phyloP scores from a whole-genome alignment of 805 yeast species.

The Kazachstania kunashirensis region DNA sequence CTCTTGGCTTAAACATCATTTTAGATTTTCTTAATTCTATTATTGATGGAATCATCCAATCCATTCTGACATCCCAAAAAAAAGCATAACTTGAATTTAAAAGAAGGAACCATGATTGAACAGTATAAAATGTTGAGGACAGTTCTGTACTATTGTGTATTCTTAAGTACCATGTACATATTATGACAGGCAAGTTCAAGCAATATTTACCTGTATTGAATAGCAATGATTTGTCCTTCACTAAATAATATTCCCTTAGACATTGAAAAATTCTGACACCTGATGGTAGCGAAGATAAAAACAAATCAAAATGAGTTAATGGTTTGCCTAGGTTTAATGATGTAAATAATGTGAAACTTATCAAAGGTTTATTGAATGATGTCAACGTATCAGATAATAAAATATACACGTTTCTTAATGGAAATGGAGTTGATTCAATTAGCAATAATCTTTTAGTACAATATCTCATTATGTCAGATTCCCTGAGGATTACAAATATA shows the following conservation, averaged over 20 bases:
- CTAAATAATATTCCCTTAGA: slow-evolving; percentile 47
- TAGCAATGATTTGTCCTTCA: slow-evolving; percentile 43
- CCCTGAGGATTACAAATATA: slow-evolving; percentile 15
- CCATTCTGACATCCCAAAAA: slow-evolving; percentile 82
- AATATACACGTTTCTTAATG: slow-evolving; percentile 48
- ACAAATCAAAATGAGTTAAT: slow-evolving; percentile 17
- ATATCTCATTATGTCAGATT: slow-evolving; percentile 35
- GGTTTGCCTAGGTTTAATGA: slow-evolving; percentile 33
- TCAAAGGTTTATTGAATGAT: slow-evolving; percentile 66
- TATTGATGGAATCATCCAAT: slow-evolving; percentile 70
- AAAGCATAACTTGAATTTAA: slow-evolving; percentile 71
- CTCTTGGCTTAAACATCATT: slow-evolving; percentile 13
- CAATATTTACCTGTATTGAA: slow-evolving; percentile 69
- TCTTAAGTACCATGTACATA: slow-evolving; percentile 27
- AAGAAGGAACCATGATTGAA: slow-evolving; percentile 35
- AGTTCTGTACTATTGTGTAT: slow-evolving; percentile 6
- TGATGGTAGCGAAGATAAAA: slow-evolving; percentile 46
- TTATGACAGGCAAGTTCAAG: slow-evolving; percentile 47
- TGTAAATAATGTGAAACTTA: slow-evolving; percentile 54
- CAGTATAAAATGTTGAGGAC: slow-evolving; percentile 4
- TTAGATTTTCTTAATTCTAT: slow-evolving; percentile 12
- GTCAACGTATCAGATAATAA: slow-evolving; percentile 76
- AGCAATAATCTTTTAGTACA: slow-evolving; percentile 26
- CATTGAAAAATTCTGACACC: slow-evolving; percentile 79
- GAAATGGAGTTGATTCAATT: slow-evolving; percentile 30